Base-by-base conservation (phyloP, 176 grass and related monocot genomes). In the Triticum dicoccoides region DNA sequence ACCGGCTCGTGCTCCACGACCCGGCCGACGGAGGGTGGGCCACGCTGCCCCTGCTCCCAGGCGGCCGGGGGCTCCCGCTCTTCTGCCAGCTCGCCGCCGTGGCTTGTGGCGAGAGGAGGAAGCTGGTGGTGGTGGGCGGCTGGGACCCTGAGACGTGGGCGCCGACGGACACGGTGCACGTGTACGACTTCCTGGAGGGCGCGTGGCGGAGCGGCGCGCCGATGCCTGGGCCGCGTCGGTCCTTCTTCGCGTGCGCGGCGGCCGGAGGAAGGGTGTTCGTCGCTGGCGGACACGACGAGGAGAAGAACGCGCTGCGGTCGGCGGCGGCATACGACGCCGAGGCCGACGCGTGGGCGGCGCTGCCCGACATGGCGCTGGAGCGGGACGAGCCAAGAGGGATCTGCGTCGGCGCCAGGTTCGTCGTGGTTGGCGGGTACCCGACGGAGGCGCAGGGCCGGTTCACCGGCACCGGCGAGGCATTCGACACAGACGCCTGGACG, bases 301-400 rank as follows among this genome's bases (percentile, higher is more conserved):
- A 91, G 65, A 95, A 98, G 81, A 95, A 98, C 87, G 95, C 93
- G 70, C 89, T 98, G 83, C 86, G 88, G 73, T 93, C 82, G 1
- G 91, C 83, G 18, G 81, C 49, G 21, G 87, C 83, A 4, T 98
- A 95, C 86, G 89, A 95, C 80, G 87, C 73, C 47, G 85, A 61
- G 15, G 79, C 66, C 76, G 86, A 98, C 80, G 69, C 35, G 82
- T 98, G 95, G 95, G 37, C 21, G 4, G 2, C 72, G 30, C 80
- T 98, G 20, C 95, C 95, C 17, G 91, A 98, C 87, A 98, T 98
- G 95, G 86, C 80, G 29, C 5, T 33, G 72, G 87, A 85, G 85
- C 81, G 93, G 13, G 95, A 98, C 83, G 95, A 98, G 80, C 76
- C 89, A 25, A 30, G 81, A 4, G 95, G 93, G 0, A 4, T 90